phyloP scores from a whole-genome alignment of 352 stramenopile genomes.

The Phytophthora europaea region DNA sequence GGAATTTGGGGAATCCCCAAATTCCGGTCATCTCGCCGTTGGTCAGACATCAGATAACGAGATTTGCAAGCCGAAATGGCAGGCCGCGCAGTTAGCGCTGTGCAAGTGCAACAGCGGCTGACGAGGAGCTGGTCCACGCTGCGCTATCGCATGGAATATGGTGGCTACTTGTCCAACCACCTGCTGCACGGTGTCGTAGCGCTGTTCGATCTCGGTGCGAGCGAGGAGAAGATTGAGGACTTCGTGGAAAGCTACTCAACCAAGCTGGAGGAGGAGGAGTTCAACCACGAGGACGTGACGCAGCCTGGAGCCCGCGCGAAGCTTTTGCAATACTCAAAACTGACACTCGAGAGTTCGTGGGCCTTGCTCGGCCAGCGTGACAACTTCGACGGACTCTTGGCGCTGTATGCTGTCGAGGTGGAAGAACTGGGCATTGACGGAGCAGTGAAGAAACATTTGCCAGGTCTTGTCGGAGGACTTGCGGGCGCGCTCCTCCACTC shows the following conservation, averaged over 20 bases:
- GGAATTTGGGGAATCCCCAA: not conserved
- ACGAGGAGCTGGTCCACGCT: constrained; percentile 39
- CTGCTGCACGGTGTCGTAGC: constrained; percentile 50
- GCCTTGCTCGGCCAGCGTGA: constrained; percentile 41
- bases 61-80: constrained; percentile 19
- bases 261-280: constrained; percentile 36
- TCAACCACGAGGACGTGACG: constrained; percentile 25
- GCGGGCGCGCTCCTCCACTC: constrained; percentile 49
- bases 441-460: constrained; percentile 47
- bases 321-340: constrained; percentile 17
- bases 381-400: constrained; percentile 43
- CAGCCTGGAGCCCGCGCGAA: constrained; percentile 17
- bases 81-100: constrained; percentile 4
- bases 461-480: constrained; percentile 43
- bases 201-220: constrained; percentile 40
- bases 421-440: constrained; percentile 37
- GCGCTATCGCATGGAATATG: constrained; percentile 47
- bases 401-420: constrained; percentile 42
- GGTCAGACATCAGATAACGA: not conserved
- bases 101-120: constrained; percentile 32
- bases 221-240: constrained; percentile 39
- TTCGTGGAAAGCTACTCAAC: constrained; percentile 39
- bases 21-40: constrained; percentile 17
- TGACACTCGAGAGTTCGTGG: constrained; percentile 34
- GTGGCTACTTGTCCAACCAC: constrained; percentile 47